Conservation (phyloP, 768 basidiomycete species). For the Bullera alba region DNA sequence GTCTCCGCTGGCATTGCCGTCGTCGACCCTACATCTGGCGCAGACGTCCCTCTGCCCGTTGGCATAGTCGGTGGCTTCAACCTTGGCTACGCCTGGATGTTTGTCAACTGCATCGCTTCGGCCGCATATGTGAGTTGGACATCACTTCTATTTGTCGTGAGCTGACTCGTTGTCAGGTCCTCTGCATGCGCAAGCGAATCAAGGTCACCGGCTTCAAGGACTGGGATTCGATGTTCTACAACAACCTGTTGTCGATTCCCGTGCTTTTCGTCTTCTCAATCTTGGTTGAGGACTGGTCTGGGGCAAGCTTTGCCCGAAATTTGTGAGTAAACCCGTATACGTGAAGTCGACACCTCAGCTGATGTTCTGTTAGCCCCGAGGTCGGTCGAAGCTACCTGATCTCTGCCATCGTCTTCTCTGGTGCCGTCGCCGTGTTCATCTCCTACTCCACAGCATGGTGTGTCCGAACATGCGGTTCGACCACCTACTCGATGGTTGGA, state of each 20-base stretch:
- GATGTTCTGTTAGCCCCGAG: slow-evolving; percentile 57
- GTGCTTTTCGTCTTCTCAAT: slow-evolving; percentile 75
- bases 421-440: slow-evolving; percentile 95
- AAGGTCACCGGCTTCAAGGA: slow-evolving; percentile 92
- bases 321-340: slow-evolving; percentile 59
- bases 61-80: slow-evolving; percentile 53
- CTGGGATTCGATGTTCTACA: slow-evolving; percentile 99
- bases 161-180: slow-evolving; percentile 57
- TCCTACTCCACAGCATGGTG: slow-evolving; percentile 99
- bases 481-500: slow-evolving; percentile 99
- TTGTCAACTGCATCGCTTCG: slow-evolving; percentile 79
- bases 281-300: slow-evolving; percentile 80
- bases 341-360: background rate
- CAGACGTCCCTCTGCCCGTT: slow-evolving; percentile 33
- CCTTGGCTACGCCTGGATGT: slow-evolving; percentile 93
- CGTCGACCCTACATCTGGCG: slow-evolving; percentile 40
- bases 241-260: slow-evolving; percentile 90
- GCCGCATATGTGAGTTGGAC: slow-evolving; percentile 70
- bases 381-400: slow-evolving; percentile 71
- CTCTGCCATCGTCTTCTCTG: slow-evolving; percentile 86
- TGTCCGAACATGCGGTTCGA: slow-evolving; percentile 87
- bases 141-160: background rate
- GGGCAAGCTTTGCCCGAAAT: slow-evolving; percentile 66
- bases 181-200: slow-evolving; percentile 94
- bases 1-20: slow-evolving; percentile 32